These are phyloP conservation scores for Hygrocybe punicea DNA, from an alignment of 768 basidiomycete species.

Conservation along the genomic window DNA sequence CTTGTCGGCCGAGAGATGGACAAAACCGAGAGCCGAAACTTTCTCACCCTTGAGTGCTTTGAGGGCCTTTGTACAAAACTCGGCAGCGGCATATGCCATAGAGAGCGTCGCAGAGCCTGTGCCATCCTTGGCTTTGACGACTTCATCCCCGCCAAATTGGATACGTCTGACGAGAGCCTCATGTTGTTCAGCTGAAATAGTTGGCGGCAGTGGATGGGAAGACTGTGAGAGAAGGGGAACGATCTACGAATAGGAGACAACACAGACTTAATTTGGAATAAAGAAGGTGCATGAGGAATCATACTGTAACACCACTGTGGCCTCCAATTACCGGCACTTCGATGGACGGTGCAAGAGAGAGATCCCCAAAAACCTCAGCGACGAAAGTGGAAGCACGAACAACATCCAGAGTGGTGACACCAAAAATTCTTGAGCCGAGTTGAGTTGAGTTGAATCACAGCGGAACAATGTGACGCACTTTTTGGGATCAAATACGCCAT, in stretches of 20 bases:
- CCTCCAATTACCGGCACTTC: slow-evolving; percentile 91
- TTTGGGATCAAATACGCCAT: slow-evolving; percentile 88
- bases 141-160: slow-evolving; percentile 96
- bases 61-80: slow-evolving; percentile 82
- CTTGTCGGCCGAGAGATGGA: slow-evolving; percentile 71
- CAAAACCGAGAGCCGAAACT: slow-evolving; percentile 81
- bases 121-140: slow-evolving; percentile 96
- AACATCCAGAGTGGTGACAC: slow-evolving; percentile 97
- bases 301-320: slow-evolving; percentile 86
- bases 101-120: slow-evolving; percentile 94
- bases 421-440: slow-evolving; percentile 68
- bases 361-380: slow-evolving; percentile 68
- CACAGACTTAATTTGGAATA: not conserved
- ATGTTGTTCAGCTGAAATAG: slow-evolving; percentile 44
- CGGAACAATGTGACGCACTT: slow-evolving; percentile 45
- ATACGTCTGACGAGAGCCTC: slow-evolving; percentile 76
- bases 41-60: slow-evolving; percentile 85
- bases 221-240: slow-evolving; percentile 92
- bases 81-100: slow-evolving; percentile 93
- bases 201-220: slow-evolving; percentile 68
- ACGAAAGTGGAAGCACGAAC: slow-evolving; percentile 98
- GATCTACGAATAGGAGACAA: slow-evolving; percentile 48
- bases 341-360: slow-evolving; percentile 56
- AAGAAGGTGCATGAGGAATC: slow-evolving; percentile 14
- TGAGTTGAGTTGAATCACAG: not conserved